Evolutionary conservation across 805 yeast species (phyloP), one percentile per base, ranked within the genome.

Genomic region (Starmerella sirachaensis): DNA sequence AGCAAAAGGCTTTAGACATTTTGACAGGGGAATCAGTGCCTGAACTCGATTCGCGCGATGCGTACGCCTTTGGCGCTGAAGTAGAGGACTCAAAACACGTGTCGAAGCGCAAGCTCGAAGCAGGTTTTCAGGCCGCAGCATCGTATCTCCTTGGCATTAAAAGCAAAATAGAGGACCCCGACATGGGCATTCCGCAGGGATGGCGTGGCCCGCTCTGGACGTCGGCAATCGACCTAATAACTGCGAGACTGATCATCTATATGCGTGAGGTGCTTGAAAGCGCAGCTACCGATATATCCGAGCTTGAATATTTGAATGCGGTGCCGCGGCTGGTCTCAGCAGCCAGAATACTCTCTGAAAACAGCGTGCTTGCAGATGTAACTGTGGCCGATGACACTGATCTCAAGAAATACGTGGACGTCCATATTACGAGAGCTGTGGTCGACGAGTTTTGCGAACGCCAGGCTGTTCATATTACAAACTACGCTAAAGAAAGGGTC

Each of bases 401-500:
- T 10, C 12, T 45, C 5, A 30, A 26, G 18, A 18, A 33, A 4
- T n/a, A 33, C 17, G 18, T 45, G 7, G 27, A 20, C 6, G 9
- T 19, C 11, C 10, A 29, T 5, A n/a, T 43, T 10, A 16, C 44
- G 31, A 22, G 20, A 27, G 42, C 42, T 12, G 21, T 45, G 18
- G 28, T 47, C 6, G 46, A 42, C 6, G 38, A 37, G n/a, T 52
- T 42, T 14, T 29, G 46, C 13, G 44, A 33, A 13, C 32, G 43
- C 6, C 52, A 47, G 28, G 18, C 33, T 1, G 42, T 46, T 18
- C 50, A 52, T 8, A 42, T 52, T 11, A 51, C 45, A 19, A 54
- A 48, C 7, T 41, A 41, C 20, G 56, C 62, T n/a, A 46, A 42
- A 13, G 40, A 30, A 3, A 50, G 45, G 37, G 60, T 63, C 3